Evolutionary conservation across 805 yeast genomes (phyloP).

Genomic region (Candida golubevii): DNA sequence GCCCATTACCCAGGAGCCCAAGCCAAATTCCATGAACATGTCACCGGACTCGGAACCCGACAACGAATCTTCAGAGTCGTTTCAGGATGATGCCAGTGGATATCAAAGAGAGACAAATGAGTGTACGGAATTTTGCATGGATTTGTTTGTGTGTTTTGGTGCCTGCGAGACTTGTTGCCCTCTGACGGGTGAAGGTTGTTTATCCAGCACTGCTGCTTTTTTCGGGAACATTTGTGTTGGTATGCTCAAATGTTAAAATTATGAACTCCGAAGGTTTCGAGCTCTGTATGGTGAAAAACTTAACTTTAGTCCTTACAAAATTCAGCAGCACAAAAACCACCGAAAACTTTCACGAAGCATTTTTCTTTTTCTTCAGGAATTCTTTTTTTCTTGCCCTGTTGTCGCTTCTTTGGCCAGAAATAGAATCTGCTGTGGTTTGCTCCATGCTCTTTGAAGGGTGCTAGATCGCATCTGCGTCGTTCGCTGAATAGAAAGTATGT

Average conservation of each 20-base stretch:
- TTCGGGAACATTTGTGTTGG: constrained; percentile 33
- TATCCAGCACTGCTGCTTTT: constrained; percentile 33
- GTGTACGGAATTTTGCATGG: constrained; percentile 40
- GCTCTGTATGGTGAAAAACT: not conserved
- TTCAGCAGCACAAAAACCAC: too few relatives aligned
- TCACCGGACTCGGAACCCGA: constrained; percentile 7
- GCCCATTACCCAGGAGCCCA: constrained; percentile 14
- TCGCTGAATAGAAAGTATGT: too few relatives aligned
- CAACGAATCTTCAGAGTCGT: constrained; percentile 8
- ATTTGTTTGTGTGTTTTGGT: constrained; percentile 36
- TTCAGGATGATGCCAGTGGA: constrained; percentile 25
- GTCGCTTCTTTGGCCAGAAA: too few relatives aligned
- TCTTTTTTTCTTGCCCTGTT: too few relatives aligned
- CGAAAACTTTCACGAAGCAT: too few relatives aligned
- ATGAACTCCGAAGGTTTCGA: not conserved
- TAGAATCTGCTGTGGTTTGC: too few relatives aligned
- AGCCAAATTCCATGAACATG: constrained; percentile 13
- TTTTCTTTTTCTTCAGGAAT: too few relatives aligned
- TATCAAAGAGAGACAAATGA: constrained; percentile 36
- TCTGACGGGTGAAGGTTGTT: constrained; percentile 37
- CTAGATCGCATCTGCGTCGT: too few relatives aligned
- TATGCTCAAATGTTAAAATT: constrained; percentile 27
- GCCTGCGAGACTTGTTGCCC: constrained; percentile 40
- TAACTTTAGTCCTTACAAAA: too few relatives aligned
- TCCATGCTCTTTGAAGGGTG: too few relatives aligned